Percentiles rank a stretch among this genome's conserved stretches.
phyloP scores from a whole-genome alignment of 2,329 filamentous ascomycete species.

The Pezicula radicicola region DNA sequence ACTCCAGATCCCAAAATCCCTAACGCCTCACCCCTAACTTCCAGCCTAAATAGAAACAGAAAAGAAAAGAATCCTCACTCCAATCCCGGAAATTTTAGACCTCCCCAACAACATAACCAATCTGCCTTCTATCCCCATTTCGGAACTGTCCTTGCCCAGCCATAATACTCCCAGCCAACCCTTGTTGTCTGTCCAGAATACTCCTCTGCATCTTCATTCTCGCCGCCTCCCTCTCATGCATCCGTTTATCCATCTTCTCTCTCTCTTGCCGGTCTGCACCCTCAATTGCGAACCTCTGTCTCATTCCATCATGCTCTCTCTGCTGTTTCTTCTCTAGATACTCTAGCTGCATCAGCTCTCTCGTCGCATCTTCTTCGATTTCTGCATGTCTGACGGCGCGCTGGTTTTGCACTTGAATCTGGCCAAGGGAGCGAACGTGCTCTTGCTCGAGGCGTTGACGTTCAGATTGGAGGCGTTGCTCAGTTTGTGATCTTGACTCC shows the following conservation, averaged over 20 bases:
- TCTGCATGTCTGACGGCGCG: constrained; percentile 5
- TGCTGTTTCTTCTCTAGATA: constrained; percentile 4
- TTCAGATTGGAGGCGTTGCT: background rate
- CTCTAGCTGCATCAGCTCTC: constrained; percentile 10
- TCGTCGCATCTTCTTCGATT: constrained; percentile 2
- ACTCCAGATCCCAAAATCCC: too few species aligned
- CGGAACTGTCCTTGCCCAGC: constrained; percentile 1
- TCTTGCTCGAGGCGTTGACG: constrained; percentile 2
- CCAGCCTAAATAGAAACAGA: too few species aligned
- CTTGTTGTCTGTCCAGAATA: constrained; percentile 3
- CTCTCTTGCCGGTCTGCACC: constrained; percentile 33
- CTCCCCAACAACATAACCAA: constrained; percentile 12
- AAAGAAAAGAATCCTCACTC: too few species aligned
- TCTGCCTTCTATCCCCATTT: constrained; percentile 9
- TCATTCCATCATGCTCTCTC: constrained; percentile 22
- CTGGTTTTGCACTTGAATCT: constrained; percentile 4
- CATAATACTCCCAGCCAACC: background rate
- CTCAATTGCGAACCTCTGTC: constrained; percentile 33
- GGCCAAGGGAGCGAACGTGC: constrained; percentile 3
- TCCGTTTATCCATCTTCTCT: constrained; percentile 22
- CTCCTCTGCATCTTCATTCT: constrained; percentile 12
- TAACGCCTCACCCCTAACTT: too few species aligned
- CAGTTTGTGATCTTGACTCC: background rate
- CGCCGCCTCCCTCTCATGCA: constrained; percentile 12
- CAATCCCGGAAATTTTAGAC: background rate